A percentile compares a stretch with the other conserved stretches of the same genome.
phyloP scores from a whole-genome alignment of 495 filamentous ascomycete genomes.

The Parachaetomium inaequale region DNA sequence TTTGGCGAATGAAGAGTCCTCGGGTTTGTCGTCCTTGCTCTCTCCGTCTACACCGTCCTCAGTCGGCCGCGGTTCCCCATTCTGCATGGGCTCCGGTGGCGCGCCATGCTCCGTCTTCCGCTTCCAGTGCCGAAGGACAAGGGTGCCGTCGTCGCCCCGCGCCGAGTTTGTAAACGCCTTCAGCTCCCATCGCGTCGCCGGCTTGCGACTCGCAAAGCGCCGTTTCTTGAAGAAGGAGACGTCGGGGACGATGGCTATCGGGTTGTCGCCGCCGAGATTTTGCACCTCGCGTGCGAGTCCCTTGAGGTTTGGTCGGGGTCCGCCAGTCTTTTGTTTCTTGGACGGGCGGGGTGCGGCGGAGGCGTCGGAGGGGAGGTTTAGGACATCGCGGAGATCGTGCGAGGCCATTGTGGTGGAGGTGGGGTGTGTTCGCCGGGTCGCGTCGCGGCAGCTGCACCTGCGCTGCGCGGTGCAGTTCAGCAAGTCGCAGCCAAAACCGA shows the following conservation, averaged over 20 bases:
- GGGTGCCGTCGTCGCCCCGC: slow-evolving; percentile 40
- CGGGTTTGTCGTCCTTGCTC: slow-evolving; percentile 31
- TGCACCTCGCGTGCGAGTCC: slow-evolving; percentile 57
- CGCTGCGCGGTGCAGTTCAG: not conserved
- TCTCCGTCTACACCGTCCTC: slow-evolving; percentile 19
- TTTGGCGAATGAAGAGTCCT: slow-evolving; percentile 63
- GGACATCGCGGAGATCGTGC: slow-evolving; percentile 82
- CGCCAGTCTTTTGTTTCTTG: slow-evolving; percentile 74
- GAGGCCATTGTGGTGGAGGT: slow-evolving; percentile 63
- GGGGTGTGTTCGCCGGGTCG: slow-evolving; percentile 13
- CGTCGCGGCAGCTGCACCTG: slow-evolving; percentile 15
- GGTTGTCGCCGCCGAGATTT: slow-evolving; percentile 53
- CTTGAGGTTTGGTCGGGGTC: slow-evolving; percentile 62
- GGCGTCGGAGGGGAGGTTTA: slow-evolving; percentile 69
- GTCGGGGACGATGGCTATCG: slow-evolving; percentile 47
- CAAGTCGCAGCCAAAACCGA: not conserved
- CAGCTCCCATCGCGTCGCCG: slow-evolving; percentile 55
- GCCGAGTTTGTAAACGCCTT: slow-evolving; percentile 55
- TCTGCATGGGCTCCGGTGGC: slow-evolving; percentile 16
- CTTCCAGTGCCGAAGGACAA: slow-evolving; percentile 68
- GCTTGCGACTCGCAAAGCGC: slow-evolving; percentile 55
- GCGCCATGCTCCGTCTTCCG: slow-evolving; percentile 38
- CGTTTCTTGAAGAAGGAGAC: slow-evolving; percentile 47
- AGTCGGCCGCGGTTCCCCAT: slow-evolving; percentile 18
- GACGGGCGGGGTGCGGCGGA: slow-evolving; percentile 52